These are phyloP conservation scores for Pythium phragmitis DNA, from an alignment of 352 stramenopile genomes.

Conservation along the genomic window DNA sequence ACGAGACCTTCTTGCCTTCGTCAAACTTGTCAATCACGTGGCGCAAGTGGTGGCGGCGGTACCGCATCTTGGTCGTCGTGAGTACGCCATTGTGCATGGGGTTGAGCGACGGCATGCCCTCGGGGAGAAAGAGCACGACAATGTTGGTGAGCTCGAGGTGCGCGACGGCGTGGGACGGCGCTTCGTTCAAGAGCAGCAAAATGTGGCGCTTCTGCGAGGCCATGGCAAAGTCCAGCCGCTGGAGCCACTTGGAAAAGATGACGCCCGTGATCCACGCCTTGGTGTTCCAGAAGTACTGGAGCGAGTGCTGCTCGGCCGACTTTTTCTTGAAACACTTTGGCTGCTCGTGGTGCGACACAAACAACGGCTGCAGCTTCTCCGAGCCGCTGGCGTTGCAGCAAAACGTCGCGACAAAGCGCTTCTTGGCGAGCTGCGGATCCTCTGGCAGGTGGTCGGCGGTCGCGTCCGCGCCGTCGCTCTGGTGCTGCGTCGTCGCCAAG, in stretches of 20 bases:
- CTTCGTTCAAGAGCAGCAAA: constrained; percentile 76
- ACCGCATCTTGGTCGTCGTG: constrained; percentile 73
- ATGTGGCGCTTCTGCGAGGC: constrained; percentile 72
- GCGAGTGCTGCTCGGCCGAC: constrained; percentile 66
- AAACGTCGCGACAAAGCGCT: constrained; percentile 66
- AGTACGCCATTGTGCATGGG: constrained; percentile 62
- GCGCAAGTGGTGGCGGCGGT: constrained; percentile 67
- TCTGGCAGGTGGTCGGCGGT: constrained; percentile 20
- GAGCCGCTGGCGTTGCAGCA: constrained; percentile 69
- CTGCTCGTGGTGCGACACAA: constrained; percentile 77
- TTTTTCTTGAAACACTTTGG: constrained; percentile 80
- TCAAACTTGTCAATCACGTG: constrained; percentile 64
- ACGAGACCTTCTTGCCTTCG: constrained; percentile 42
- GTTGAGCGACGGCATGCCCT: constrained; percentile 57
- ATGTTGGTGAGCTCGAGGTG: constrained; percentile 80
- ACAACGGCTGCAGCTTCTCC: constrained; percentile 77
- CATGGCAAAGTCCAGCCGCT: constrained; percentile 81
- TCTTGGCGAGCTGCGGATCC: constrained; percentile 60
- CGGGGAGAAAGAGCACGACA: constrained; percentile 58
- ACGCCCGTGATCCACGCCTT: constrained; percentile 85
- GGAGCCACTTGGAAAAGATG: constrained; percentile 82
- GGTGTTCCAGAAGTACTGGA: constrained; percentile 85
- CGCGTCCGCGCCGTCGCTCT: constrained; percentile 19
- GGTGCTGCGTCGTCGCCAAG: not conserved
- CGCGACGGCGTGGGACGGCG: constrained; percentile 69